Conservation (phyloP, 2,329 filamentous ascomycete species). For the Eurotiales sp. region DNA sequence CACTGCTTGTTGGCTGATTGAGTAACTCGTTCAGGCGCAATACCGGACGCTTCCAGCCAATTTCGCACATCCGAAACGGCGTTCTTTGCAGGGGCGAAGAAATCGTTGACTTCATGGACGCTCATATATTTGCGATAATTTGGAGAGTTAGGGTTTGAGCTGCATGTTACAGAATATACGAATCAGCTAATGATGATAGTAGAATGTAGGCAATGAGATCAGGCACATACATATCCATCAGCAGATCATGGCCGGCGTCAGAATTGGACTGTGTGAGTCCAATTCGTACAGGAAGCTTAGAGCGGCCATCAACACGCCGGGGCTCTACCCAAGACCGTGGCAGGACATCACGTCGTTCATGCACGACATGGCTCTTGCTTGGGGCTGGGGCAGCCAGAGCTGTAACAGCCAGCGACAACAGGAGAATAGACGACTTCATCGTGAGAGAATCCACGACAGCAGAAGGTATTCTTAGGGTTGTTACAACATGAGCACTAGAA, state of each 20-base stretch:
- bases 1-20: constrained; percentile 34
- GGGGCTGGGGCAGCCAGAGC: constrained; percentile 23
- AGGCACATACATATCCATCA: constrained; percentile 32
- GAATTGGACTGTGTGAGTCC: constrained; percentile 24
- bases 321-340: constrained; percentile 26
- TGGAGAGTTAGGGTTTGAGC: constrained; percentile 34
- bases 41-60: constrained; percentile 27
- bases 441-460: not conserved
- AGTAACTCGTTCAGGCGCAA: constrained; percentile 22
- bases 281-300: constrained; percentile 19
- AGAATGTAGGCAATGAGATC: too few species aligned
- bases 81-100: constrained; percentile 33
- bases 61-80: constrained; percentile 25
- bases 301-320: constrained; percentile 20
- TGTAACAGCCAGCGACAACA: constrained; percentile 20
- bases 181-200: too few species aligned
- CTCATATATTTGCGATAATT: constrained; percentile 34
- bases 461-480: too few species aligned
- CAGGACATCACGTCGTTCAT: constrained; percentile 29
- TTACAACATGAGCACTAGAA: too few species aligned
- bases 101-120: constrained; percentile 29
- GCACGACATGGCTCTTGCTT: constrained; percentile 23
- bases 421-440: constrained; percentile 24
- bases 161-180: too few species aligned
- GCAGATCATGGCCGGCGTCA: constrained; percentile 25